Evolutionary conservation across 176 grass and related monocot species (phyloP).

Genomic region (Aegilops speltoides): DNA sequence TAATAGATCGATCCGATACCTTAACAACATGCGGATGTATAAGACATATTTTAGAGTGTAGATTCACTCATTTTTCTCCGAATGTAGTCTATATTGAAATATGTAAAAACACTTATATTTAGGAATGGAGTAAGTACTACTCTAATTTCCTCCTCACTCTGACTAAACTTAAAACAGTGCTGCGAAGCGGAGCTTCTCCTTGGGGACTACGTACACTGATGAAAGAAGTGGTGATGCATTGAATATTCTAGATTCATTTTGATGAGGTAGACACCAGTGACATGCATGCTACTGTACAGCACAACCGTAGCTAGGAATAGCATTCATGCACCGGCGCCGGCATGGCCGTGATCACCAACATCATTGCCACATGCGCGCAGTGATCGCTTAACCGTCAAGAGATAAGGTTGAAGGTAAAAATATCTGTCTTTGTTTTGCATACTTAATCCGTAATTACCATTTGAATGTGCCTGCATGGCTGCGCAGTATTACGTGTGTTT

Average conservation of each 20-base stretch:
- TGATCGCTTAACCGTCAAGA: neutral
- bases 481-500: neutral
- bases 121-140: no score
- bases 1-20: no score
- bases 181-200: neutral
- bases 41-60: no score
- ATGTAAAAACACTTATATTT: no score
- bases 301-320: neutral
- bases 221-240: conserved; percentile 8
- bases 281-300: neutral
- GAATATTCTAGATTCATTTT: neutral
- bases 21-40: no score
- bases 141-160: no score
- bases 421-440: neutral
- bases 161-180: no score
- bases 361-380: neutral
- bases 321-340: neutral
- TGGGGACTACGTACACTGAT: neutral
- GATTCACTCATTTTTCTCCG: no score
- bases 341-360: conserved; percentile 9
- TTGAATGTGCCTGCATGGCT: neutral
- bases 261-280: no score
- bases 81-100: no score
- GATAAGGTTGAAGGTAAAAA: conserved; percentile 4
- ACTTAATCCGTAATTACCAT: neutral